phyloP scores from a whole-genome alignment of 2,329 filamentous ascomycete genomes.

The Colletotrichum paranaense region DNA sequence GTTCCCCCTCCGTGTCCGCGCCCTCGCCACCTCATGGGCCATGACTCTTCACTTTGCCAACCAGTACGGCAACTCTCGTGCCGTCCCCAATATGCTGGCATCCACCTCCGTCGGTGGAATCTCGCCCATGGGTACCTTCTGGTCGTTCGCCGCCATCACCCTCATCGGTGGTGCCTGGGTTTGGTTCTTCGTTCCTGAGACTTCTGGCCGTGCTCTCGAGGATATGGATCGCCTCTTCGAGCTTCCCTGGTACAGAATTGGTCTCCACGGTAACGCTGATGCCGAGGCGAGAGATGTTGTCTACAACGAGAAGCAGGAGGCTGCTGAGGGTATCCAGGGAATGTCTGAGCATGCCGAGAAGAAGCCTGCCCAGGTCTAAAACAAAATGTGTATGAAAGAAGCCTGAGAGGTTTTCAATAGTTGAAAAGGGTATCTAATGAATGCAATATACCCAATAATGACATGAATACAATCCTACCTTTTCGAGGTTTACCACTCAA shows the following conservation, averaged over 20 bases:
- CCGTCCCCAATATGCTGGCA: slow-evolving; percentile 81
- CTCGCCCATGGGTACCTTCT: slow-evolving; percentile 76
- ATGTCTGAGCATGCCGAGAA: slow-evolving; percentile 50
- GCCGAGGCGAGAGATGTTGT: slow-evolving; percentile 59
- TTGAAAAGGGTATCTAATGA: slow-evolving; percentile 29
- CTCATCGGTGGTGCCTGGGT: slow-evolving; percentile 76
- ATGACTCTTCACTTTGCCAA: slow-evolving; percentile 86
- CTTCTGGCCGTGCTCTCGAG: slow-evolving; percentile 72
- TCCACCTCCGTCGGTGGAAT: slow-evolving; percentile 57
- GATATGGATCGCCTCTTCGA: slow-evolving; percentile 79
- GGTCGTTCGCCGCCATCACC: slow-evolving; percentile 79
- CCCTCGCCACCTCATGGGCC: slow-evolving; percentile 75
- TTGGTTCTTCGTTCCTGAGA: slow-evolving; percentile 79
- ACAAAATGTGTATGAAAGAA: not conserved
- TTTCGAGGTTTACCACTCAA: not conserved
- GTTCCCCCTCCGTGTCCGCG: slow-evolving; percentile 80
- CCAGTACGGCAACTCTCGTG: slow-evolving; percentile 81
- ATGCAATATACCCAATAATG: slow-evolving; percentile 33
- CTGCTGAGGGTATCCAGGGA: slow-evolving; percentile 45
- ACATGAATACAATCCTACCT: not conserved
- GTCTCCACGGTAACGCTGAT: slow-evolving; percentile 64
- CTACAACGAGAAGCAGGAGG: slow-evolving; percentile 56
- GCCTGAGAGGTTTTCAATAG: not conserved
- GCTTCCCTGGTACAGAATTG: slow-evolving; percentile 81
- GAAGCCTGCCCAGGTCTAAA: slow-evolving; percentile 28